phyloP scores from a whole-genome alignment of 2,329 filamentous ascomycete genomes.

The Colletotrichum sublineola region DNA sequence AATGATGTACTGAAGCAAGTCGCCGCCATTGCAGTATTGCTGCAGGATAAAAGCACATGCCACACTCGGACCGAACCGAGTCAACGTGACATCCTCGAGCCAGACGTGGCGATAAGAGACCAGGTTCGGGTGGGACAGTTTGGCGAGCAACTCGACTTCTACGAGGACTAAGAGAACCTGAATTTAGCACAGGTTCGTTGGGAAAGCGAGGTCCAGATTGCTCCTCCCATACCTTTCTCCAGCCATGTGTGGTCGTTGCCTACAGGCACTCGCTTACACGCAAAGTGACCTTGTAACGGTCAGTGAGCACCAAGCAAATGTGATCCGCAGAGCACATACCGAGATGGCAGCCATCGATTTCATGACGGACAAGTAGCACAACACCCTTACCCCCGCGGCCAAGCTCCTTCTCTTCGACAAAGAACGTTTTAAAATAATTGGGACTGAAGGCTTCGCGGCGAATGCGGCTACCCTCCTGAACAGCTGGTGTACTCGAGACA shows the following conservation, averaged over 20 bases:
- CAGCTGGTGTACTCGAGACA: constrained; percentile 65
- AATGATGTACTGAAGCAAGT: constrained; percentile 89
- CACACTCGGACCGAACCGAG: constrained; percentile 88
- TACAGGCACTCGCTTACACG: constrained; percentile 96
- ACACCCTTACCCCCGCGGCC: constrained; percentile 95
- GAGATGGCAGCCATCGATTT: constrained; percentile 88
- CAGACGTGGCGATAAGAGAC: constrained; percentile 98
- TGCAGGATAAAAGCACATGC: constrained; percentile 97
- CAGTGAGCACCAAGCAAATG: constrained; percentile 27
- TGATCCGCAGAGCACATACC: constrained; percentile 52
- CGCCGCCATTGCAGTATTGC: constrained; percentile 95
- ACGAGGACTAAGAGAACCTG: constrained; percentile 69
- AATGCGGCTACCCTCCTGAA: constrained; percentile 76
- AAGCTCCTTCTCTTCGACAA: constrained; percentile 87
- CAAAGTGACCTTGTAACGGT: constrained; percentile 74
- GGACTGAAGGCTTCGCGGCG: constrained; percentile 89
- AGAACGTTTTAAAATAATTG: constrained; percentile 93
- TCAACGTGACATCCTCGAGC: constrained; percentile 90
- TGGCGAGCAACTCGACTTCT: constrained; percentile 92
- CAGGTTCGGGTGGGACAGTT: constrained; percentile 92
- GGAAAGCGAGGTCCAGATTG: background rate
- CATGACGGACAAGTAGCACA: constrained; percentile 91
- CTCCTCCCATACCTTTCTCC: constrained; percentile 72
- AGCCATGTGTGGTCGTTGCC: constrained; percentile 96
- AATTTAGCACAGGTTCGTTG: background rate